phyloP scores from a whole-genome alignment of 352 stramenopile genomes.

The Pythium biforme region DNA sequence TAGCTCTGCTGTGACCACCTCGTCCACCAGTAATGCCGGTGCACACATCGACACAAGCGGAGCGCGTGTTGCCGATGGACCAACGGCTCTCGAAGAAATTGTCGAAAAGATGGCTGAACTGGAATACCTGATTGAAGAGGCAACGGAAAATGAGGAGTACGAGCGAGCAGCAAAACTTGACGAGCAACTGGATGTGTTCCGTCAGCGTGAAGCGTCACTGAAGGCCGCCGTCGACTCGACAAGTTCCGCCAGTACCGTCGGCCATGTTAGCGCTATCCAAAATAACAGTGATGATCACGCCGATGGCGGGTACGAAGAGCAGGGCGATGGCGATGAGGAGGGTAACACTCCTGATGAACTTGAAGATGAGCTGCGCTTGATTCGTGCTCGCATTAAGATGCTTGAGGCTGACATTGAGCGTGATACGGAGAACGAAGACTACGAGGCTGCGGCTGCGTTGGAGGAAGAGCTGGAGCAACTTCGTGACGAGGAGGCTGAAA shows the following conservation, averaged over 20 bases:
- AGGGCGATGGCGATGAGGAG: constrained; percentile 33
- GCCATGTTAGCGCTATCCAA: constrained; percentile 4
- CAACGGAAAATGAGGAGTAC: constrained; percentile 82
- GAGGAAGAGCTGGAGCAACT: constrained; percentile 67
- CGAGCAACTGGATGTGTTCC: constrained; percentile 65
- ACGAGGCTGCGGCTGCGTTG: constrained; percentile 52
- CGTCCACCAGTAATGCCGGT: constrained; percentile 2
- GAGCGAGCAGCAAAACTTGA: constrained; percentile 75
- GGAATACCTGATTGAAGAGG: constrained; percentile 66
- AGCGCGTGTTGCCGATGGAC: constrained; percentile 28
- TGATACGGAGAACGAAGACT: constrained; percentile 69
- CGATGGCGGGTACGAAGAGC: constrained; percentile 34
- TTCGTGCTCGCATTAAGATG: constrained; percentile 51
- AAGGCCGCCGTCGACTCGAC: constrained; percentile 19
- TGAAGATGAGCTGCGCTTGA: constrained; percentile 37
- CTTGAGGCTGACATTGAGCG: constrained; percentile 66
- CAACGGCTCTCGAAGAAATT: constrained; percentile 52
- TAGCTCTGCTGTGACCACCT: constrained; percentile 1
- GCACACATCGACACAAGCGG: constrained; percentile 29
- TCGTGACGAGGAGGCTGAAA: constrained; percentile 47
- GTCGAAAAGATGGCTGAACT: constrained; percentile 54
- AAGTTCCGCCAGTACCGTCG: background rate
- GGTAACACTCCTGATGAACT: constrained; percentile 25
- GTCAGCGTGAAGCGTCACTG: constrained; percentile 47
- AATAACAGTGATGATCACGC: constrained; percentile 26